Evolutionary conservation across 1,284 basidiomycete species (phyloP).

Genomic region (Exobasidium rhododendri): DNA sequence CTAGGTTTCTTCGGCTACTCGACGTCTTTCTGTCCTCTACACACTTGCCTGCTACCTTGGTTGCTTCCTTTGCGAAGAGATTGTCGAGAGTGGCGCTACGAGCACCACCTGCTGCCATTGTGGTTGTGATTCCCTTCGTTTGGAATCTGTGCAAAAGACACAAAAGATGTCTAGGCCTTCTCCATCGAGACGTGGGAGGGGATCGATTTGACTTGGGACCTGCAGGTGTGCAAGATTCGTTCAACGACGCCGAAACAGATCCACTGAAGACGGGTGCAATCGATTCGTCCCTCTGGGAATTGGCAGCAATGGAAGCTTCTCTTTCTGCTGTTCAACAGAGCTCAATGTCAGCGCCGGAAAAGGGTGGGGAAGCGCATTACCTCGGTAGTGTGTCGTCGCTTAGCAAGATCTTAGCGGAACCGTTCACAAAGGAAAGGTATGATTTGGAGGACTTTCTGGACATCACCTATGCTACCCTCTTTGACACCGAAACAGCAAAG

Average conservation of each 20-base stretch:
- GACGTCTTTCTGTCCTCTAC: slow-evolving; percentile 87
- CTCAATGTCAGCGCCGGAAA: slow-evolving; percentile 20
- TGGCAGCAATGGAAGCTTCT: slow-evolving; percentile 65
- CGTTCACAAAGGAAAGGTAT: slow-evolving; percentile 87
- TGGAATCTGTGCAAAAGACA: slow-evolving; percentile 94
- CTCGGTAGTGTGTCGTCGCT: slow-evolving; percentile 78
- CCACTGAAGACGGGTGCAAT: slow-evolving; percentile 77
- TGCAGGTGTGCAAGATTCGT: slow-evolving; percentile 58
- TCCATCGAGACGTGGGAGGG: slow-evolving; percentile 62
- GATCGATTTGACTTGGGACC: slow-evolving; percentile 45
- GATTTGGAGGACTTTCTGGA: slow-evolving; percentile 94
- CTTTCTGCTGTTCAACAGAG: slow-evolving; percentile 12
- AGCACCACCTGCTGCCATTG: slow-evolving; percentile 83
- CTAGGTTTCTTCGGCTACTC: slow-evolving; percentile 88
- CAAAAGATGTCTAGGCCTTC: slow-evolving; percentile 85
- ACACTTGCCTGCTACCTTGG: slow-evolving; percentile 80
- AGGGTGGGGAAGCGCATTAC: slow-evolving; percentile 67
- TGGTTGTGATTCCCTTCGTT: slow-evolving; percentile 85
- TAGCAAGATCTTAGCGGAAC: slow-evolving; percentile 79
- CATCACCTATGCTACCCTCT: slow-evolving; percentile 87
- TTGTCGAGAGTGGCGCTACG: slow-evolving; percentile 76
- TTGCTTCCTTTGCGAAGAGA: slow-evolving; percentile 92
- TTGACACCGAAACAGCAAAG: slow-evolving; percentile 77
- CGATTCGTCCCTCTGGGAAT: slow-evolving; percentile 86
- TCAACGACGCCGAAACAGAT: slow-evolving; percentile 66